Percentiles rank a stretch among this genome's conserved stretches.
phyloP scores from a whole-genome alignment of 306 rosid genomes.

The Cucurbita moschata region DNA sequence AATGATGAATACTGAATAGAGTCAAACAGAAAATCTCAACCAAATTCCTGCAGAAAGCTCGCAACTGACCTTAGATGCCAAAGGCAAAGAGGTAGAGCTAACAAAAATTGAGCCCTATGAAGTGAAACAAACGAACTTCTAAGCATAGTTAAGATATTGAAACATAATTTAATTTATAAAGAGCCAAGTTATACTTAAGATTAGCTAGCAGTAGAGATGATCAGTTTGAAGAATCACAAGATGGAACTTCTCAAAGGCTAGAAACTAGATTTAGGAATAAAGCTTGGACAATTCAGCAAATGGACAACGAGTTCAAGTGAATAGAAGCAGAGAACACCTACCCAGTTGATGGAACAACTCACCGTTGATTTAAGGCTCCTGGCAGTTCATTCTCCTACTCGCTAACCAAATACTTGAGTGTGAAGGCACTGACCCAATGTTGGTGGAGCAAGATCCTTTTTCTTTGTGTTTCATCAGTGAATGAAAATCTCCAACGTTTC shows the following conservation, averaged over 20 bases:
- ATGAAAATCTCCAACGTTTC: neutral
- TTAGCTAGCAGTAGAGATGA: too few relatives aligned
- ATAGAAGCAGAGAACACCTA: too few relatives aligned
- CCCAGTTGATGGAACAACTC: too few relatives aligned
- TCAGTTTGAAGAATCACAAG: too few relatives aligned
- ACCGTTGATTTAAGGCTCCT: neutral
- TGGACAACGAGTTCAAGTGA: too few relatives aligned
- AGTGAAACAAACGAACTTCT: neutral
- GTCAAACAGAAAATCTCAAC: too few relatives aligned
- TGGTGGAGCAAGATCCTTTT: neutral
- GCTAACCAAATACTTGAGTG: neutral
- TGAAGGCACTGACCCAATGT: neutral
- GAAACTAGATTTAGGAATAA: too few relatives aligned
- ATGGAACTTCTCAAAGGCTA: too few relatives aligned
- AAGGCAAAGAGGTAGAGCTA: neutral
- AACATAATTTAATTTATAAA: too few relatives aligned
- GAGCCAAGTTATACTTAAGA: too few relatives aligned
- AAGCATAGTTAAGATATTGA: neutral
- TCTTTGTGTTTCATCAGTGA: neutral
- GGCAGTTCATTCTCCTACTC: neutral
- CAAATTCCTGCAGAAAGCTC: neutral
- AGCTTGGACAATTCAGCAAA: too few relatives aligned
- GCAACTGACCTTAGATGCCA: neutral
- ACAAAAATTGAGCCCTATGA: neutral
- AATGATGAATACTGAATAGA: too few relatives aligned